phyloP scores from a whole-genome alignment of 306 rosid genomes.

The Sicyos baderoa region DNA sequence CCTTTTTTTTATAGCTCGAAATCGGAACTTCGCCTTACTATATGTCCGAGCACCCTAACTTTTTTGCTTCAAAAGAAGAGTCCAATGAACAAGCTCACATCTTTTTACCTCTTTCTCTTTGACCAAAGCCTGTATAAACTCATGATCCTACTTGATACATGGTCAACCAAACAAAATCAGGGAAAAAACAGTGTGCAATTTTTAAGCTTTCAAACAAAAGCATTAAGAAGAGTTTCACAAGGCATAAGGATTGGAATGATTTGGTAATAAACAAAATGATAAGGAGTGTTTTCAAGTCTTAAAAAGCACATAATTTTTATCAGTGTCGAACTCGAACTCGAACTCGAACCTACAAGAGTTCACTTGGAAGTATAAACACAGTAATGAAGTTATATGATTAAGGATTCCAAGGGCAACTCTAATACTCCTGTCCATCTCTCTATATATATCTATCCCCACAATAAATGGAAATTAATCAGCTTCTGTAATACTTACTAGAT shows the following conservation, averaged over 20 bases:
- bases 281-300: background rate
- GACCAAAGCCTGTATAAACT: background rate
- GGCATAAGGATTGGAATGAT: background rate
- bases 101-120: conserved; percentile 6
- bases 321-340: too few species aligned
- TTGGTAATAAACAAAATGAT: conserved; percentile 10
- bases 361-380: conserved; percentile 32
- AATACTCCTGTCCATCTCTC: background rate
- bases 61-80: conserved; percentile 12
- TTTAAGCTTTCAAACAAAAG: conserved; percentile 7
- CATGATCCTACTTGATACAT: conserved; percentile 5
- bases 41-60: too few species aligned
- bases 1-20: too few species aligned
- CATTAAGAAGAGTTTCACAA: conserved; percentile 3
- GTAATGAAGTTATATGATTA: conserved; percentile 19
- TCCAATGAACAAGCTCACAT: background rate
- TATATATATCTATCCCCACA: conserved; percentile 1
- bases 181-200: background rate
- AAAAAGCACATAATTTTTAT: background rate
- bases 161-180: conserved; percentile 11
- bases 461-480: conserved; percentile 7
- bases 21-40: too few species aligned
- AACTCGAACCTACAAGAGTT: conserved; percentile 8
- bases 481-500: conserved; percentile 18
- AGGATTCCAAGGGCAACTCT: conserved; percentile 22